Base-by-base conservation (phyloP, 495 filamentous ascomycete species). In the Diplogelasinospora grovesii region DNA sequence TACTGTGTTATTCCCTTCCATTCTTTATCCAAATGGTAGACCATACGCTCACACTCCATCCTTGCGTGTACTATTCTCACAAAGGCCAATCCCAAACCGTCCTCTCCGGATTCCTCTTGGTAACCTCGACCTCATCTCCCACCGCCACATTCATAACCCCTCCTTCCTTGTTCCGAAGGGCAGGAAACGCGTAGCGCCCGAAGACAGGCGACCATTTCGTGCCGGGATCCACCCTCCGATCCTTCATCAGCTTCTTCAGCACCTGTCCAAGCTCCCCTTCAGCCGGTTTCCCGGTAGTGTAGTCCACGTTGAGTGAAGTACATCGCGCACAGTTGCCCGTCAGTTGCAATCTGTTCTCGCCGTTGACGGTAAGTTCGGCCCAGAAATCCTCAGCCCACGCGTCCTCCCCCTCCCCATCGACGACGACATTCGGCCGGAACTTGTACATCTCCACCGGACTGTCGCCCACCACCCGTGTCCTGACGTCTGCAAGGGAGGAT, bases 361-460 rank as follows among this genome's bases (percentile, higher is more conserved):
- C 36, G 15, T 27, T 35, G 18, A 87, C 50, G 3, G 46, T 44
- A 21, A 87, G 53, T 52, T 83, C 81, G 8, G 68, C 78, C 89
- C 89, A 97, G 55, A 75, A 92, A 47, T 95, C 90, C 52, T 97
- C 89, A 14, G 88, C 89, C 60, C 75, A 97, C 0, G 79, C 70
- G 7, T 52, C 50, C 22, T 61, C 59, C 4, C 52, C 81, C 3
- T 71, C 66, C 6, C 55, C 82, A 8, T 74, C 70, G 6, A 95
- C 59, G 6, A 95, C 79, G 27, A 95, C 77, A 50, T 95, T 95
- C 0, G 88, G 83, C 20, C 90, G 76, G 61, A 94, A 89, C 54
- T 89, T 92, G 8, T 78, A 81, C 51, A 85, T 73, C 47, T 83
- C 79, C 68, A 88, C 77, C n/a, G 65, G 47, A 27, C 51, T 49